These are phyloP conservation scores for Epichloe festucae DNA, from an alignment of 2,329 filamentous ascomycete genomes.

Conservation along the genomic window DNA sequence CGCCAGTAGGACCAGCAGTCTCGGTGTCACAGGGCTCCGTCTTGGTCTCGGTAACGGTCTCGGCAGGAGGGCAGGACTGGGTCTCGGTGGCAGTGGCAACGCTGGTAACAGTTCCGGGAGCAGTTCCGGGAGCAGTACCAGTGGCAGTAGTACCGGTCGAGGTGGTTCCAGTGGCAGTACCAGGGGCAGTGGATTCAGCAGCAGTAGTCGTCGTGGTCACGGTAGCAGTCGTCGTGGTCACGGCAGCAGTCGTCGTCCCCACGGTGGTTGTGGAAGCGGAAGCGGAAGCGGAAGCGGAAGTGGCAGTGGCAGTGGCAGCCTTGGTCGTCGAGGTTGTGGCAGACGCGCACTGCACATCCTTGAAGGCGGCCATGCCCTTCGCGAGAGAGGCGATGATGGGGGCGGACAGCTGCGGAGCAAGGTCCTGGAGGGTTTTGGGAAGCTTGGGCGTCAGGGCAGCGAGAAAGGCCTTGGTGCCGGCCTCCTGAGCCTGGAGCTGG, in stretches of 20 bases:
- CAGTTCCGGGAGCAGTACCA: not conserved
- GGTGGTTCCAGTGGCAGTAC: not conserved
- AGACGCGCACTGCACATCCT: conserved; percentile 1
- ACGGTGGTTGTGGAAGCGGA: not conserved
- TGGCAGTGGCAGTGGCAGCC: not conserved
- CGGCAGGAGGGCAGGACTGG: not conserved
- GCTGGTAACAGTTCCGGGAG: not conserved
- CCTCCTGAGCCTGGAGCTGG: not conserved
- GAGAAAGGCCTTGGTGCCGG: not conserved
- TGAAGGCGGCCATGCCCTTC: not conserved
- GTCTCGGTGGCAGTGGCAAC: not conserved
- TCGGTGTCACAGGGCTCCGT: not conserved
- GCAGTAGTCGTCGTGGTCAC: not conserved
- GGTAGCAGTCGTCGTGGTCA: too few species aligned
- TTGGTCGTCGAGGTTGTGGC: not conserved
- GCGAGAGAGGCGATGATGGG: not conserved
- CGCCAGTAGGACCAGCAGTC: not conserved
- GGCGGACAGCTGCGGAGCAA: not conserved
- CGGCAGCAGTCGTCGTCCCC: not conserved
- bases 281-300: too few species aligned
- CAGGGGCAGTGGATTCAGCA: not conserved
- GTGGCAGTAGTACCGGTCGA: not conserved
- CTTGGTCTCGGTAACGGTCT: not conserved
- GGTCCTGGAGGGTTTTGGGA: not conserved
- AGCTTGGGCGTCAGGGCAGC: not conserved